A percentile compares a stretch with the other conserved stretches of the same genome.
Evolutionary conservation across 164 flowering plant genomes (phyloP).

Genomic region (Stephania japonica): DNA sequence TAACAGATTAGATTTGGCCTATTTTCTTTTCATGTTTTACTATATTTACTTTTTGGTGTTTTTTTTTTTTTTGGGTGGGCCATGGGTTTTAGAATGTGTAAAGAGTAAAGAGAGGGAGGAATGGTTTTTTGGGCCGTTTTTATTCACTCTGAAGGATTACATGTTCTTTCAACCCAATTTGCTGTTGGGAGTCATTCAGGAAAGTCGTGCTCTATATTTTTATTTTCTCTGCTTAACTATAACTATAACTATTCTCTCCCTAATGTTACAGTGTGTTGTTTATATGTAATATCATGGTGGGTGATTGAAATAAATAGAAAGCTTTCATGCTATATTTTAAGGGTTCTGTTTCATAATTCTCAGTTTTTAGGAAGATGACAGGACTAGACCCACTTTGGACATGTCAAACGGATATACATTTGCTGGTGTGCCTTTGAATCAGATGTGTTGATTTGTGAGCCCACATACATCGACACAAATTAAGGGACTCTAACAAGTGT

Average conservation of each 20-base stretch:
- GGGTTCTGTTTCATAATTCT: not conserved
- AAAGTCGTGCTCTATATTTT: not conserved
- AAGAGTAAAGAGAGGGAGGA: not conserved
- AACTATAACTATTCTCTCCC: not conserved
- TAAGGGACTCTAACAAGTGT: too few species aligned
- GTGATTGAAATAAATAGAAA: slow-evolving; percentile 1
- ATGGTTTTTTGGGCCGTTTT: slow-evolving; percentile 12
- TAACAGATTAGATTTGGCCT: slow-evolving; percentile 12
- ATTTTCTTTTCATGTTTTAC: slow-evolving; percentile 7
- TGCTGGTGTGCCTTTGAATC: too few species aligned
- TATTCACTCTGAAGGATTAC: slow-evolving; percentile 4
- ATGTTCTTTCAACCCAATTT: slow-evolving; percentile 14
- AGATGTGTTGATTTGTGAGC: too few species aligned
- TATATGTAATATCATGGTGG: not conserved
- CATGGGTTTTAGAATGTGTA: slow-evolving; percentile 19
- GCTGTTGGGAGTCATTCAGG: slow-evolving; percentile 9
- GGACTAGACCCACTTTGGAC: too few species aligned
- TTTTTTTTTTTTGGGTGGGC: slow-evolving; percentile 8
- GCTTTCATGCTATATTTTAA: not conserved
- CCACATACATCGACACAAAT: too few species aligned
- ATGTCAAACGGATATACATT: too few species aligned
- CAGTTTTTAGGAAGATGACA: too few species aligned
- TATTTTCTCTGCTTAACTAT: not conserved
- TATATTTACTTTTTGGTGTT: not conserved
- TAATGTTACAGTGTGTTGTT: not conserved